Percentiles rank a stretch among this genome's conserved stretches.
Evolutionary conservation across 2,329 filamentous ascomycete genomes (phyloP).

Genomic region (Chrysoporthe austroafricana): DNA sequence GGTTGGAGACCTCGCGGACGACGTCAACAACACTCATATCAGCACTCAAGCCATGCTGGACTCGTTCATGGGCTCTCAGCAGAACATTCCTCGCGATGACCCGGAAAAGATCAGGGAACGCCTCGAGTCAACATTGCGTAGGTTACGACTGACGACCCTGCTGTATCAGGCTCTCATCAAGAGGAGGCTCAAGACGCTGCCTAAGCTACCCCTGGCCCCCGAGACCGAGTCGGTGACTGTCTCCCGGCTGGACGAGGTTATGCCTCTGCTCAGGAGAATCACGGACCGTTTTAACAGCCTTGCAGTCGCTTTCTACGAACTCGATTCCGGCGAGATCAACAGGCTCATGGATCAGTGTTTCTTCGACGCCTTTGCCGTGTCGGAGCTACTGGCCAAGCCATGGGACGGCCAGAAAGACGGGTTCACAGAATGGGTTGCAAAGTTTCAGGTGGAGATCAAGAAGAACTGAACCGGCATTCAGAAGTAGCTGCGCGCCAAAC

Average conservation of each 20-base stretch:
- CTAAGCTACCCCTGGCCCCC: slow-evolving; percentile 37
- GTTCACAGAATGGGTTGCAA: slow-evolving; percentile 76
- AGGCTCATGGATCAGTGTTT: slow-evolving; percentile 62
- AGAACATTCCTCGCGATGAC: slow-evolving; percentile 66
- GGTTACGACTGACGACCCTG: slow-evolving; percentile 68
- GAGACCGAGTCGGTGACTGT: slow-evolving; percentile 37
- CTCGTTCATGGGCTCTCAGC: slow-evolving; percentile 66
- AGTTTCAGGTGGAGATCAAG: slow-evolving; percentile 58
- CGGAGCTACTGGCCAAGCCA: slow-evolving; percentile 57
- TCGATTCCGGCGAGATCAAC: slow-evolving; percentile 64
- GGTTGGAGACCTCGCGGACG: slow-evolving; percentile 43
- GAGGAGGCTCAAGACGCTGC: slow-evolving; percentile 66
- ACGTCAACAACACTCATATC: slow-evolving; percentile 38
- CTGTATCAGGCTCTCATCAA: slow-evolving; percentile 73
- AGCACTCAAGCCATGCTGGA: slow-evolving; percentile 64
- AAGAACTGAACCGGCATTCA: slow-evolving; percentile 37
- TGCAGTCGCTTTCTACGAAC: slow-evolving; percentile 72
- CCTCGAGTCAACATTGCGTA: slow-evolving; percentile 66
- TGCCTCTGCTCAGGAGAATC: slow-evolving; percentile 60
- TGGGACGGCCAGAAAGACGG: slow-evolving; percentile 73
- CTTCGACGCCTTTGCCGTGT: slow-evolving; percentile 59
- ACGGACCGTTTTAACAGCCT: slow-evolving; percentile 73
- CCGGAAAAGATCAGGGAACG: slow-evolving; percentile 66
- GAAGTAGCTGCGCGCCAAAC: not conserved
- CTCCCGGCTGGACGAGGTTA: slow-evolving; percentile 57